Evolutionary conservation across 2,329 filamentous ascomycete species (phyloP), one percentile per base, ranked within the genome.

Genomic region (Cladophialophora exuberans): DNA sequence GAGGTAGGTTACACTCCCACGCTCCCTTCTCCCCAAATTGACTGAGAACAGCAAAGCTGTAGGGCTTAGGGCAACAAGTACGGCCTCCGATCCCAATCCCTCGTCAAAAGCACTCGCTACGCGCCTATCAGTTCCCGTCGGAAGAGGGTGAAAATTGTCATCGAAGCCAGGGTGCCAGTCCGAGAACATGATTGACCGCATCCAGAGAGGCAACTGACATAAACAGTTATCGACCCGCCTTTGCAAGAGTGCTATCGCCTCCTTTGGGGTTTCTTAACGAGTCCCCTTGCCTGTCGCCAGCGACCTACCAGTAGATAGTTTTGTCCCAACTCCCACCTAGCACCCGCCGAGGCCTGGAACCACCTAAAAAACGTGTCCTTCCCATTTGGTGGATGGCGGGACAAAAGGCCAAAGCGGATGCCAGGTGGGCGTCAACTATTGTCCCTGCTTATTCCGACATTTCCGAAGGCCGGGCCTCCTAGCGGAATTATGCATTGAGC

Each of bases 21-120:
- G 6, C 25, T 42, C 35, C 23, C 25, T 28, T 43, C 11, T 35
- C 26, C 23, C 13, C 38, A 11, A 18, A 25, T 17, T 18, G 35
- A 30, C 47, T 51, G 47, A 20, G 15, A 51, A 51, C 38, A 43
- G 38, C n/a, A 51, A 51, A 51, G 47, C 15, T 22, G 47, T 43
- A 51, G 47, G 47, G 47, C 47, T 43, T 51, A 51, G 47, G 47
- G 9, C 26, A 30, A 42, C 20, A 38, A 17, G 22, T 51, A 33
- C 26, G 47, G 47, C 26, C 38, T 51, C 47, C 38, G 47, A 41
- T 31, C 35, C 18, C 38, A n/a, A 51, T 51, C 46, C 23, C 46
- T 49, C 30, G n/a, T 42, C 39, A n/a, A 9, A 9, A 22, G 26
- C 35, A n/a, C n/a, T n/a, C n/a, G n/a, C 13, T 20, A 15, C 22